Base-by-base conservation (phyloP, 352 stramenopile genomes). In the Globisporangium ultimum region DNA sequence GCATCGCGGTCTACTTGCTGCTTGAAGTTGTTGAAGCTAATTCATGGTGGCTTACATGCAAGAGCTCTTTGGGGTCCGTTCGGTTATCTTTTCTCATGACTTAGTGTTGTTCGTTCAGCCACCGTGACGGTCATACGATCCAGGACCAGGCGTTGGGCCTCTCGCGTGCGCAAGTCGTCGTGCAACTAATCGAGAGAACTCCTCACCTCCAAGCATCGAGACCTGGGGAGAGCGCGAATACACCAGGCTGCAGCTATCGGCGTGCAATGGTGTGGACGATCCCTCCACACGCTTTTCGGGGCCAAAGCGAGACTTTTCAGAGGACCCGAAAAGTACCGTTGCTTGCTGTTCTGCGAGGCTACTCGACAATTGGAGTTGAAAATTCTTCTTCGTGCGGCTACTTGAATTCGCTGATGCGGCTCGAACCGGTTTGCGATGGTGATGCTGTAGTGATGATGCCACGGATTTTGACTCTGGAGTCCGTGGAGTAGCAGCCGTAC, bases 131-230 rank as follows among this genome's bases (percentile, higher is more conserved):
- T 84, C 64, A 42, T 80, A 78, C 8, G 72, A 69, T 8, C 72
- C 72, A 56, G 72, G 72, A 9, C 67, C 70, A 15, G 74, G 70
- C 1, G 49, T 56, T 6, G 49, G 14, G 0, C 72, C 72, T 12
- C 58, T 71, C 2, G 64, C 67, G n/a, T 63, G 46, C 11, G 50
- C 24, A 10, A 81, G 55, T 43, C 74, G 58, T 34, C 60, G 55
- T 10, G 67, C 58, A 12, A 80, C 67, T 0, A 70, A 15, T 0
- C 73, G 55, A 1, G 75, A 80, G 42, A 75, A 82, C 24, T 80
- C 58, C n/a, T 82, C 70, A 9, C 60, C 65, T 10, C 66, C 64
- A 2, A 61, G 63, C 28, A 84, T 57, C 0, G 54, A 55, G 21
- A 71, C 67, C 12, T 58, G 50, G 8, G 71, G 66, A 1, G 69